Base-by-base conservation (phyloP, 345 rosid genomes). In the Boechera stricta region DNA sequence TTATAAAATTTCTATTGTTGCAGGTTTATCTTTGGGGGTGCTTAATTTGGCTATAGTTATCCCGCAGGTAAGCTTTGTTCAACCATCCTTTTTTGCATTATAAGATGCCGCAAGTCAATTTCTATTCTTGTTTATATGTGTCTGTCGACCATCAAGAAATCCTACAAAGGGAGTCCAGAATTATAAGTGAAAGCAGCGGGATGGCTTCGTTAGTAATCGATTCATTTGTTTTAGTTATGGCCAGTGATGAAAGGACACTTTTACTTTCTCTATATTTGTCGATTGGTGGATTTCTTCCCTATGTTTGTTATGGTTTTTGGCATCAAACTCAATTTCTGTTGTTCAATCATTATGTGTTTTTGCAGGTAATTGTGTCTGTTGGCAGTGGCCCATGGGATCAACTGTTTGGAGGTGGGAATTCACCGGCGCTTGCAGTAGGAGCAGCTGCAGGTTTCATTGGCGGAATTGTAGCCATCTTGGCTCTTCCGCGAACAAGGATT, bases 1-100 rank as follows among this genome's bases (percentile, higher is more conserved):
- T 63, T 77, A 64, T 72, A 16, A 54, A 71, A 13, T 48, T 49
- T 39, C 48, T 69, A 31, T 81, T 78, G 69, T 64, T 75, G 79
- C 89, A 95, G 99, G 99, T 69, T 85, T 92, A 78, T 94, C 97
- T 24, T 85, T 95, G 94, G 99, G 99, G 54, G 98, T 95, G 64
- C 79, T 92, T 69, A 95, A 95, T 83, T 85, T 92, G 82, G 99
- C 98, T 49, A 85, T 92, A 65, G 98, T 95, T 76, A 84, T 92
- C 67, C 99, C 99, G 61, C 99, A 95, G 96, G 99, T 95, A 72
- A 36, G 62, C 52, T 62, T 45, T 0, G n/a, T 60, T 47, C 67
- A 15, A 45, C n/a, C 26, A 33, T 71, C 45, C 35, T n/a, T 53
- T 48, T 21, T 28, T 35, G 59, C 21, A 36, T 44, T 60, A 35